Evolutionary conservation across 768 basidiomycete species (phyloP).

Genomic region (Leccinum rimulosum): DNA sequence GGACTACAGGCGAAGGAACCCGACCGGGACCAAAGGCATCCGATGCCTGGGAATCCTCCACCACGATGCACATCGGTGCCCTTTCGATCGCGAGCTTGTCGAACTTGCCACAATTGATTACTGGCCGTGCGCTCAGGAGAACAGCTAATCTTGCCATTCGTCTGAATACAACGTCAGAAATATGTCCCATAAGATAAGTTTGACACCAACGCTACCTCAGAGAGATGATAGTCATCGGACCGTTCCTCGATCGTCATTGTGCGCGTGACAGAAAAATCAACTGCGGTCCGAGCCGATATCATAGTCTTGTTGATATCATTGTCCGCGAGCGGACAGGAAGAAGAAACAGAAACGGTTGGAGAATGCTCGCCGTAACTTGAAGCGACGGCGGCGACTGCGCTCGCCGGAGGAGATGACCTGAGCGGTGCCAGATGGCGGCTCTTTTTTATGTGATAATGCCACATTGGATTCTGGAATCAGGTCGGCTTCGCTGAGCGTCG

Average conservation of each 20-base stretch:
- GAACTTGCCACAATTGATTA: neutral
- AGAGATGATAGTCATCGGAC: neutral
- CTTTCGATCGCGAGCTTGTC: neutral
- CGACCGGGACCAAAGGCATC: neutral
- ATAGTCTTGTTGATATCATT: neutral
- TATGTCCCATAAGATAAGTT: neutral
- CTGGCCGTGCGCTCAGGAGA: neutral
- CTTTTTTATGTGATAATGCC: neutral
- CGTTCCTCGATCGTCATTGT: neutral
- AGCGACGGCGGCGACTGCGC: neutral
- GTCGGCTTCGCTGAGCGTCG: neutral
- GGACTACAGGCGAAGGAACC: neutral
- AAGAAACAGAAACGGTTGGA: neutral
- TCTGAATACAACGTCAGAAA: constrained; percentile 8
- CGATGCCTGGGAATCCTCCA: neutral
- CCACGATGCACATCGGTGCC: neutral
- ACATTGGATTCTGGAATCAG: neutral
- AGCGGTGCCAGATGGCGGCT: neutral
- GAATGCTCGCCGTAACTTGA: neutral
- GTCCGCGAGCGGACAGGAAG: neutral
- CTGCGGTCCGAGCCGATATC: neutral
- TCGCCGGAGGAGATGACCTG: neutral
- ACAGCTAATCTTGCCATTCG: neutral
- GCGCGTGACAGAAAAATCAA: neutral
- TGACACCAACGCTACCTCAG: constrained; percentile 7